Conservation (phyloP, 345 rosid species). For the Eutrema heterophyllum region DNA sequence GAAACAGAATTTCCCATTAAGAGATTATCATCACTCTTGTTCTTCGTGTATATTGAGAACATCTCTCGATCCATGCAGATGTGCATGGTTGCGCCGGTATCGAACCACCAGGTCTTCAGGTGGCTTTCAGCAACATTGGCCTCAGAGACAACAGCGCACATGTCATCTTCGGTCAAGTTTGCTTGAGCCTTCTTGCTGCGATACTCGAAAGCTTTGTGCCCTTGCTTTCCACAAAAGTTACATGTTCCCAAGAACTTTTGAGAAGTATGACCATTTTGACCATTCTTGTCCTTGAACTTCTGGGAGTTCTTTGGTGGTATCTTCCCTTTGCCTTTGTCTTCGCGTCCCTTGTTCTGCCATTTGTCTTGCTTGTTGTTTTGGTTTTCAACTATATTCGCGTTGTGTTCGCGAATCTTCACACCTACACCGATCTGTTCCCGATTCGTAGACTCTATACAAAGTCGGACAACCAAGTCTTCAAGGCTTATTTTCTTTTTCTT, state of each 20-base stretch:
- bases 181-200: not conserved
- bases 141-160: not conserved
- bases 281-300: not conserved
- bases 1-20: too few species aligned
- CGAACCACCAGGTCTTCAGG: not conserved
- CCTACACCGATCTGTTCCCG: too few species aligned
- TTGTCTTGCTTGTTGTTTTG: too few species aligned
- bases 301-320: not conserved
- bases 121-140: not conserved
- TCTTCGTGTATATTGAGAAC: not conserved
- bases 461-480: too few species aligned
- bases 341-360: too few species aligned
- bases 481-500: too few species aligned
- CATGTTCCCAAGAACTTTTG: not conserved
- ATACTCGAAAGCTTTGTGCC: not conserved
- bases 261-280: too few species aligned
- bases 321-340: not conserved
- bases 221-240: not conserved
- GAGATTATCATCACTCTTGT: not conserved
- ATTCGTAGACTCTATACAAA: too few species aligned
- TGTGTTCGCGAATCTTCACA: too few species aligned
- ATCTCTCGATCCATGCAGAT: not conserved
- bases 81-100: not conserved
- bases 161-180: not conserved
- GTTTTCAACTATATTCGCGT: too few species aligned